Evolutionary conservation across 208 protist species (phyloP).

Genomic region (Trypanosoma brucei): DNA sequence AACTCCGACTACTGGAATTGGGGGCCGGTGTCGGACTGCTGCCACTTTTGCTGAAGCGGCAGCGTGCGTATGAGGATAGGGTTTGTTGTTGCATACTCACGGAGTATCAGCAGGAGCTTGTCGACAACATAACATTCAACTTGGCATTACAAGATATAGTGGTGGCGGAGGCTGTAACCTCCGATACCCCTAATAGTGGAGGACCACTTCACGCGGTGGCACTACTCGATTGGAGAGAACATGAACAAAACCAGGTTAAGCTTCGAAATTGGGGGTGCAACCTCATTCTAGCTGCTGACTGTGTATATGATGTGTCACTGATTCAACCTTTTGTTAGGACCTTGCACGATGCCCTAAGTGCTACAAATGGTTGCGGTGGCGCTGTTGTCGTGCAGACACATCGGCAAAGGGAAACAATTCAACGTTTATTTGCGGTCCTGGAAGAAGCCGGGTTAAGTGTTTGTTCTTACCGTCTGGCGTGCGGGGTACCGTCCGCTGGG

Average conservation of each 20-base stretch:
- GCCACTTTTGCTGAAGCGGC: slow-evolving; percentile 42
- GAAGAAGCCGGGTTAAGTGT: slow-evolving; percentile 8
- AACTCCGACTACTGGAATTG: slow-evolving; percentile 65
- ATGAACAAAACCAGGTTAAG: slow-evolving; percentile 28
- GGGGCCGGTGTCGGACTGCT: slow-evolving; percentile 73
- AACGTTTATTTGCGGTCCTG: slow-evolving; percentile 63
- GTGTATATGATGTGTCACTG: slow-evolving; percentile 69
- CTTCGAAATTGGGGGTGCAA: slow-evolving; percentile 43
- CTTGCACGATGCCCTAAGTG: slow-evolving; percentile 25
- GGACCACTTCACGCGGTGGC: slow-evolving; percentile 34
- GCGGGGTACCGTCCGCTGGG: not conserved
- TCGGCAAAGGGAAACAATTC: slow-evolving; percentile 72
- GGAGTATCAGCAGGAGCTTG: slow-evolving; percentile 64
- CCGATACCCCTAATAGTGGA: slow-evolving; percentile 25
- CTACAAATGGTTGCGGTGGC: slow-evolving; percentile 14
- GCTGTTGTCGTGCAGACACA: slow-evolving; percentile 81
- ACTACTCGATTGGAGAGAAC: slow-evolving; percentile 63
- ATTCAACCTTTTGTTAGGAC: slow-evolving; percentile 55
- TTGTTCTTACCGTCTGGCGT: slow-evolving; percentile 10
- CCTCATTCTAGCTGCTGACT: slow-evolving; percentile 71
- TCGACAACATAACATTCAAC: slow-evolving; percentile 74
- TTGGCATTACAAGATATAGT: slow-evolving; percentile 35
- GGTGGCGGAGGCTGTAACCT: not conserved
- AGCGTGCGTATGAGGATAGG: slow-evolving; percentile 30
- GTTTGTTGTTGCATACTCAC: slow-evolving; percentile 45